phyloP scores from a whole-genome alignment of 495 filamentous ascomycete genomes.

The Cenococcum geophilum region DNA sequence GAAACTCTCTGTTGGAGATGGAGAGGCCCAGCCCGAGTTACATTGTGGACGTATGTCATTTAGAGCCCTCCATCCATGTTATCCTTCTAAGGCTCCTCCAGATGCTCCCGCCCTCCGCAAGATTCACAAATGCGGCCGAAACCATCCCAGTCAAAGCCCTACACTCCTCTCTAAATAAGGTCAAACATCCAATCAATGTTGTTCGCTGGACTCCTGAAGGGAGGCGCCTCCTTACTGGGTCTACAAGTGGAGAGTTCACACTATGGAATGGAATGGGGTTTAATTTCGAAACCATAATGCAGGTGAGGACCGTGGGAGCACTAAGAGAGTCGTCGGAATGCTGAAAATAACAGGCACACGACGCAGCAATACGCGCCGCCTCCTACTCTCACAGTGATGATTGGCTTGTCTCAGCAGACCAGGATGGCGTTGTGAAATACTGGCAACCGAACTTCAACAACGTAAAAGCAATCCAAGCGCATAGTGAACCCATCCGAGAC shows the following conservation, averaged over 20 bases:
- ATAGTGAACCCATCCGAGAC: conserved; percentile 81
- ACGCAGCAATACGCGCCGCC: conserved; percentile 81
- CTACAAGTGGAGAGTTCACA: conserved; percentile 95
- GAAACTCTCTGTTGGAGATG: conserved; percentile 58
- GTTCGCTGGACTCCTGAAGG: conserved; percentile 97
- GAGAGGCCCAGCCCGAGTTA: conserved; percentile 85
- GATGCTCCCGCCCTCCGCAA: conserved; percentile 82
- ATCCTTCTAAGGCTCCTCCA: conserved; percentile 35
- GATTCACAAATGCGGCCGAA: conserved; percentile 64
- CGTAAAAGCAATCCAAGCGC: conserved; percentile 87
- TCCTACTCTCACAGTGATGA: conserved; percentile 91
- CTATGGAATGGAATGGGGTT: conserved; percentile 98
- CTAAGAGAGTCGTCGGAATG: not conserved
- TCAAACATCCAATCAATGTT: conserved; percentile 95
- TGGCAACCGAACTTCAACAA: conserved; percentile 99
- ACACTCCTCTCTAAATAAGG: conserved; percentile 94
- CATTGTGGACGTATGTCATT: conserved; percentile 68
- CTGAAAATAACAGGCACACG: conserved; percentile 60
- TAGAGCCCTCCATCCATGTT: not conserved
- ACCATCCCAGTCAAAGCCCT: conserved; percentile 82
- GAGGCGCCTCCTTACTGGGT: conserved; percentile 80
- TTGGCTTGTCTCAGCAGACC: conserved; percentile 93
- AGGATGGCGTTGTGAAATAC: conserved; percentile 93
- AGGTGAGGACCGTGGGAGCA: conserved; percentile 44
- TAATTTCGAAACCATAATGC: conserved; percentile 99